Base-by-base conservation (phyloP, 768 basidiomycete species). In the Auriculariales sp. region DNA sequence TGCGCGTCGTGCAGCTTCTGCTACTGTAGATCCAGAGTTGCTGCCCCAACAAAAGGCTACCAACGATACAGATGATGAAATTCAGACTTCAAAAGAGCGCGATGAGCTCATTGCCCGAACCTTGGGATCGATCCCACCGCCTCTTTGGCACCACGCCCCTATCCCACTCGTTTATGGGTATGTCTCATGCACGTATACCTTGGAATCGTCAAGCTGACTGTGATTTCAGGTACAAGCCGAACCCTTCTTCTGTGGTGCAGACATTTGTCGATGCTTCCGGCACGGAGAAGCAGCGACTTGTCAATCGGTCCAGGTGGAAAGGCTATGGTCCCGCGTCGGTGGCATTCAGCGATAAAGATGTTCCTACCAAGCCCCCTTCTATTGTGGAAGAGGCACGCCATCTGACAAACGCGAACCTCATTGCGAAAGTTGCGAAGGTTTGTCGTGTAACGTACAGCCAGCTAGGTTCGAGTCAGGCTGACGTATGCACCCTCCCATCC, bases 301-400 rank as follows among this genome's bases (percentile, higher is more conserved):
- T 93, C 52, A 92, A 91, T 61, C 74, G 73, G 52, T 79, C 80
- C 70, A 75, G 87, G n/a, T 88, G 87, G 83, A 88, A 83, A 59
- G 83, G 84, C 14, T 81, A 76, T 56, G 85, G 83, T 4, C 83
- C 84, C 30, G 76, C 77, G 9, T 73, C 81, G 12, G 76, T 88
- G 49, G 70, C 77, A 55, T 87, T 83, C 55, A 58, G 70, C 4
- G 87, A 89, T 55, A 46, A 83, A 79, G 70, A 9, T 19, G 15
- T 81, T n/a, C 87, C 87, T 3, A 71, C 74, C 35, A 73, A 72
- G 48, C 78, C 81, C 17, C 78, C 81, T 2, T 65, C 71, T 29
- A 66, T 68, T n/a, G 79, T 81, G 5, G 74, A 83, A 58, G 74
- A 77, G 44, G 74, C 74, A 12, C 71, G 76, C 42, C 61, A 68